phyloP scores from a whole-genome alignment of 2,329 filamentous ascomycete species.

The Cladobotryum protrusum region DNA sequence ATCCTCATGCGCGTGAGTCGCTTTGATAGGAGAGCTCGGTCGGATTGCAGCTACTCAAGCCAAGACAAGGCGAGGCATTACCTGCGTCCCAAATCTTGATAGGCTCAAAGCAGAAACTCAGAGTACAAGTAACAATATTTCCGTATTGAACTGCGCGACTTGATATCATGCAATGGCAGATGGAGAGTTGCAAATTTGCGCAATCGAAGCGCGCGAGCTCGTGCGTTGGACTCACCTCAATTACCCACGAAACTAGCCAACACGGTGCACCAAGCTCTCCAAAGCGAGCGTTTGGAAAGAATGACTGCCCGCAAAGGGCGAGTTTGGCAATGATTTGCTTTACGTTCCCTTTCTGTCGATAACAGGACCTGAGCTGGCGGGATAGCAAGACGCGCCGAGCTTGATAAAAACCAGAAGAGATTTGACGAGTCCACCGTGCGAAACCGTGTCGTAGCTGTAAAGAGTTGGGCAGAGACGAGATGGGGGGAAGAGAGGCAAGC shows the following conservation, averaged over 20 bases:
- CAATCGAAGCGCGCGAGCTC: constrained; percentile 6
- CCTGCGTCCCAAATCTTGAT: not conserved
- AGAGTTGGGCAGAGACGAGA: constrained; percentile 2
- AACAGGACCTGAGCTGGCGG: constrained; percentile 9
- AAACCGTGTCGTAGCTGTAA: not conserved
- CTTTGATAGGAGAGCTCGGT: too few species aligned
- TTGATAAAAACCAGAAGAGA: not conserved
- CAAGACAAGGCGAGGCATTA: too few species aligned
- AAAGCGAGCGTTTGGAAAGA: constrained; percentile 5
- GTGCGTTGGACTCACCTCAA: constrained; percentile 9
- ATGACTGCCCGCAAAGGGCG: constrained; percentile 10
- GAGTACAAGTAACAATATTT: not conserved
- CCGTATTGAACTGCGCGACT: not conserved
- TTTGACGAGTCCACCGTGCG: not conserved
- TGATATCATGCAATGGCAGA: not conserved
- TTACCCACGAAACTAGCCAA: not conserved
- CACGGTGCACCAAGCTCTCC: not conserved
- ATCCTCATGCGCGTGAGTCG: not conserved
- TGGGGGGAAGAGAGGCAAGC: not conserved
- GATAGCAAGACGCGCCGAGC: constrained; percentile 9
- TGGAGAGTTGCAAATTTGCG: constrained; percentile 8
- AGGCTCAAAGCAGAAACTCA: not conserved
- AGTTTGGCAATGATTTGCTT: constrained; percentile 8
- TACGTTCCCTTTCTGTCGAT: constrained; percentile 7
- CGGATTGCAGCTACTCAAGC: too few species aligned